Conservation (phyloP, 306 rosid genomes). For the Vicia faba region DNA sequence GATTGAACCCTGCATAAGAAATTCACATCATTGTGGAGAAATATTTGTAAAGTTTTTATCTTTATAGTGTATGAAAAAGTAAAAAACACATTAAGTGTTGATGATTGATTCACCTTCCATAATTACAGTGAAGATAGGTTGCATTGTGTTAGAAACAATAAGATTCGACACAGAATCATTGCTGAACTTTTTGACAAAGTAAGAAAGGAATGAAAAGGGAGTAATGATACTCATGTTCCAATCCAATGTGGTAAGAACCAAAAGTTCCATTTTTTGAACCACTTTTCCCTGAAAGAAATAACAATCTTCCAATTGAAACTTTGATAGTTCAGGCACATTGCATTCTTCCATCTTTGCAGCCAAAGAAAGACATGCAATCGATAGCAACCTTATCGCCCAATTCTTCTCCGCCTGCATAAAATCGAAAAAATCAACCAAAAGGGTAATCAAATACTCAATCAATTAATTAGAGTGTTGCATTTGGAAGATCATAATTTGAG, state of each 20-base stretch:
- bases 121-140: conserved; percentile 53
- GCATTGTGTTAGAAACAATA: conserved; percentile 40
- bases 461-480: background rate
- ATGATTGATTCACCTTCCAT: conserved; percentile 52
- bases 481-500: background rate
- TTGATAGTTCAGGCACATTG: conserved; percentile 55
- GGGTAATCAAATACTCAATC: background rate
- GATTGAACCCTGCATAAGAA: conserved; percentile 58
- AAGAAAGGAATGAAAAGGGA: conserved; percentile 72
- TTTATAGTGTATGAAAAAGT: too few species aligned
- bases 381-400: conserved; percentile 68
- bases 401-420: conserved; percentile 59
- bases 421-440: conserved; percentile 26
- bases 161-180: conserved; percentile 45
- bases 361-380: conserved; percentile 71
- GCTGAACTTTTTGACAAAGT: conserved; percentile 56
- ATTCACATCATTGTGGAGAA: background rate
- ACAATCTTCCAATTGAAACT: conserved; percentile 53
- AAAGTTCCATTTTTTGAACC: conserved; percentile 77
- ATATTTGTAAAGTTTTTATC: too few species aligned
- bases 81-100: background rate
- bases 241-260: conserved; percentile 66
- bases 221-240: conserved; percentile 68
- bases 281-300: conserved; percentile 51
- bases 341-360: conserved; percentile 88